These are phyloP conservation scores for Phytophthora tentaculata DNA, from an alignment of 352 stramenopile genomes.

Conservation along the genomic window DNA sequence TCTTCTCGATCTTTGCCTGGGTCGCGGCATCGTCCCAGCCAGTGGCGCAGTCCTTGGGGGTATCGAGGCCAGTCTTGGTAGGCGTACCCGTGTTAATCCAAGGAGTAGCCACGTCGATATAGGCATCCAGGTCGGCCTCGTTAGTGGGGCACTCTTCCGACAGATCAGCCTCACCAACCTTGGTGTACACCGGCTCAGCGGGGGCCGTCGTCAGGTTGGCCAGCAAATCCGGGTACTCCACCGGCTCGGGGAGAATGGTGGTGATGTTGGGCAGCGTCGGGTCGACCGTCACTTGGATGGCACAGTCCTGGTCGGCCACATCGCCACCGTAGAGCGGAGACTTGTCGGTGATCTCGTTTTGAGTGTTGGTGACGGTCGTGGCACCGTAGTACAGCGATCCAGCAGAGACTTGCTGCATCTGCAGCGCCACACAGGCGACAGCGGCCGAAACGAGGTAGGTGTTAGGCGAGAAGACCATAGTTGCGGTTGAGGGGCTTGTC, in stretches of 20 bases:
- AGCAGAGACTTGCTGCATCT: conserved; percentile 21
- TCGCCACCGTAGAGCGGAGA: conserved; percentile 23
- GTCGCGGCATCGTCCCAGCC: conserved; percentile 19
- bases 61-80: conserved; percentile 15
- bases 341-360: conserved; percentile 17
- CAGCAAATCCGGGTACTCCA: conserved; percentile 28
- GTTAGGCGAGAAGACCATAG: conserved; percentile 33
- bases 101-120: conserved; percentile 5
- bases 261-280: conserved; percentile 30
- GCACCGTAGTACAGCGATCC: conserved; percentile 28
- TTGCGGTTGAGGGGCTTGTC: conserved; percentile 2
- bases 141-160: conserved; percentile 15
- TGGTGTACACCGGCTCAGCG: conserved; percentile 9
- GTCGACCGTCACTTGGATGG: conserved; percentile 26
- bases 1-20: conserved; percentile 23
- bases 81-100: background rate
- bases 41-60: conserved; percentile 31
- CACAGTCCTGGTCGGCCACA: conserved; percentile 26
- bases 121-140: conserved; percentile 19
- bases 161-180: conserved; percentile 22
- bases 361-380: conserved; percentile 16
- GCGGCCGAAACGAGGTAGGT: conserved; percentile 28
- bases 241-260: conserved; percentile 26
- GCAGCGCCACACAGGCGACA: conserved; percentile 17
- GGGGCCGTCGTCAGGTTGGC: conserved; percentile 28